Evolutionary conservation across 106 monocot species (phyloP), one percentile per base, ranked within the genome.

Genomic region (Allium fistulosum): DNA sequence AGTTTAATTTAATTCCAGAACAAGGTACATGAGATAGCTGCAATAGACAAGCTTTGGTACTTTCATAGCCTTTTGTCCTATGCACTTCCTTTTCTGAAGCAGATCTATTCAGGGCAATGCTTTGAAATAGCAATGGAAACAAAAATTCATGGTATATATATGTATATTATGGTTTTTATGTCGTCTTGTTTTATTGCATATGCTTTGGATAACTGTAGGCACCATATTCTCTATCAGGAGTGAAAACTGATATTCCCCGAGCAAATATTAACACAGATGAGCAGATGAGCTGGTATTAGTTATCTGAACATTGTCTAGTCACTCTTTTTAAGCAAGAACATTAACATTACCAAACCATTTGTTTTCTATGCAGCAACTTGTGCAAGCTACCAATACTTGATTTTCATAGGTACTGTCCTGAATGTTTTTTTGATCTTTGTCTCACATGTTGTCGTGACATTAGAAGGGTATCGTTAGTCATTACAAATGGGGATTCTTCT

Each of bases 271-370:
- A 81, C 67, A 78, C 85, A 64, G 99, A 93, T 76, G 87, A 99
- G 75, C 93, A 99, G 75, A 93, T 99, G 84, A 87, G 92, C 73
- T 99, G 99, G 99, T 93, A 99, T 13, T 55, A 53, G 61, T 70
- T 53, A 7, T 45, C 17, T 22, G 15, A 70, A 56, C 9, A 14
- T 69, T 58, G 11, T 61, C n/a, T 72, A 17, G 10, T 49, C 65
- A 16, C 8, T 16, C 16, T 66, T 14, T 63, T 68, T 49, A 59
- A 53, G 49, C 37, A 37, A 5, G 37, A 37, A 37, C 37, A 37
- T 37, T 47, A 47, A 11, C 59, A 48, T 46, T 13, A 17, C 17
- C 16, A 17, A n/a, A 11, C 16, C 5, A 71, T 74, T 66, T 58
- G n/a, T 48, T 56, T 65, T 65, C 12, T 49, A 51, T 72, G 71